phyloP scores from a whole-genome alignment of 352 stramenopile species.

The Pythium biforme region DNA sequence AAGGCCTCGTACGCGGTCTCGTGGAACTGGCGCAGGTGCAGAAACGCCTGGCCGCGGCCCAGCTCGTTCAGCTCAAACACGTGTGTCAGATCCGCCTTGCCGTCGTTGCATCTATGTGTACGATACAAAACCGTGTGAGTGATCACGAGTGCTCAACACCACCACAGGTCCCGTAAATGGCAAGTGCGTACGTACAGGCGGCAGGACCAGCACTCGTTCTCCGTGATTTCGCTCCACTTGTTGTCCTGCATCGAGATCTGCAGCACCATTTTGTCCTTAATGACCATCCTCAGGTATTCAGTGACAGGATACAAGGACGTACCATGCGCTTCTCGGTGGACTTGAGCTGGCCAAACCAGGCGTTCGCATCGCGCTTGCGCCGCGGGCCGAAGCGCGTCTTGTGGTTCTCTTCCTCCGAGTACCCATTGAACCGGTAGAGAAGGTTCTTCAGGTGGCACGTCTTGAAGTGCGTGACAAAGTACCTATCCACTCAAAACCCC shows the following conservation, averaged over 20 bases:
- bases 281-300: background rate
- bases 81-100: constrained; percentile 51
- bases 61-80: constrained; percentile 66
- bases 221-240: constrained; percentile 78
- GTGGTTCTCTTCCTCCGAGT: constrained; percentile 73
- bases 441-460: constrained; percentile 76
- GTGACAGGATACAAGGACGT: background rate
- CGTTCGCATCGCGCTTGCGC: constrained; percentile 64
- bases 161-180: background rate
- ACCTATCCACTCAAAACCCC: no score
- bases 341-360: constrained; percentile 78
- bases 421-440: constrained; percentile 74
- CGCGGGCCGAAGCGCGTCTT: constrained; percentile 67
- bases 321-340: constrained; percentile 86
- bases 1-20: constrained; percentile 55
- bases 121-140: constrained; percentile 3
- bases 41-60: constrained; percentile 55
- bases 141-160: background rate
- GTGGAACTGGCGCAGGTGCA: constrained; percentile 63
- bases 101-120: constrained; percentile 54
- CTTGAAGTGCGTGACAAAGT: constrained; percentile 85
- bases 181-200: constrained; percentile 35
- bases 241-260: constrained; percentile 87
- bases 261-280: background rate
- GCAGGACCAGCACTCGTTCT: constrained; percentile 74